Conservation (phyloP, 2,329 filamentous ascomycete species). For the Ophiostoma populinum region DNA sequence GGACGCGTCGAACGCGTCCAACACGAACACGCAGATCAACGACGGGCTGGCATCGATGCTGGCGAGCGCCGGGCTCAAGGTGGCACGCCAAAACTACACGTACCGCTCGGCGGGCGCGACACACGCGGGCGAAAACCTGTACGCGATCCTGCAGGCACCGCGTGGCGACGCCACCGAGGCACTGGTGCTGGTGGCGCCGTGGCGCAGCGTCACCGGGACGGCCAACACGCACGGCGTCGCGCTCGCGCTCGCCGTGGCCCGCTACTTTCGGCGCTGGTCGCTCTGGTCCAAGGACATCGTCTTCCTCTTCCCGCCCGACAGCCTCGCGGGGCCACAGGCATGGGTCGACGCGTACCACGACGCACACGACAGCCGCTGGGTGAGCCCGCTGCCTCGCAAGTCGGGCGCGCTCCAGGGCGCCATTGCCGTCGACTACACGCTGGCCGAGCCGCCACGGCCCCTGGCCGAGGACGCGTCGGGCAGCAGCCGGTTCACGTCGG, state of each 20-base stretch:
- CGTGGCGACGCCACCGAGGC: conserved; percentile 93
- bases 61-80: conserved; percentile 65
- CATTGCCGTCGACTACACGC: conserved; percentile 82
- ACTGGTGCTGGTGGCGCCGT: conserved; percentile 79
- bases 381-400: conserved; percentile 70
- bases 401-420: conserved; percentile 86
- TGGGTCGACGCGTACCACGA: conserved; percentile 98
- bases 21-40: conserved; percentile 42
- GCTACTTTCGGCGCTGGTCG: conserved; percentile 96
- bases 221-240: conserved; percentile 79
- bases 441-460: conserved; percentile 30
- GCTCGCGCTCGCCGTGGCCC: conserved; percentile 67
- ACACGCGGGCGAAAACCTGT: conserved; percentile 73
- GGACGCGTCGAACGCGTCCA: conserved; percentile 18
- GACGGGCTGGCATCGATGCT: conserved; percentile 61
- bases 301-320: conserved; percentile 75
- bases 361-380: conserved; percentile 52
- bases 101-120: conserved; percentile 63
- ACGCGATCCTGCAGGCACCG: conserved; percentile 83
- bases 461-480: not conserved
- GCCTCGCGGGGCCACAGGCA: conserved; percentile 75
- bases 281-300: conserved; percentile 99
- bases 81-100: conserved; percentile 72
- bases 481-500: conserved; percentile 53
- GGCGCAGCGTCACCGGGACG: conserved; percentile 63